Percentiles rank a stretch among this genome's conserved stretches.
phyloP scores from a whole-genome alignment of 2,329 filamentous ascomycete genomes.

The Teratosphaeria viscida region DNA sequence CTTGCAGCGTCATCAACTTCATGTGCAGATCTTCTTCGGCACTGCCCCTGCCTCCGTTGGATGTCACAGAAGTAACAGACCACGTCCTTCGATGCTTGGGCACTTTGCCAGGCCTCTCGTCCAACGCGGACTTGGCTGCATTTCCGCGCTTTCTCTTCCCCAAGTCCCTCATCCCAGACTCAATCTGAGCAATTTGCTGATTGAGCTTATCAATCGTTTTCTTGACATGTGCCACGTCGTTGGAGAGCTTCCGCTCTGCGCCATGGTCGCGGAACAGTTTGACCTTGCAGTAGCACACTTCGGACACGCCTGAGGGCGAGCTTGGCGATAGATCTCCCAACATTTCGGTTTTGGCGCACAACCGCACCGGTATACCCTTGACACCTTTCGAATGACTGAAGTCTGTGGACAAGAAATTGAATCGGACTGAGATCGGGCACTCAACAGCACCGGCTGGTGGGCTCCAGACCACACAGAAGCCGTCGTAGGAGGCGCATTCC shows the following conservation, averaged over 20 bases:
- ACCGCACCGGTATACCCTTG: constrained; percentile 87
- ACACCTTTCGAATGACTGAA: constrained; percentile 98
- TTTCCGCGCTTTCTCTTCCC: constrained; percentile 52
- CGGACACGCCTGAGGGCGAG: constrained; percentile 31
- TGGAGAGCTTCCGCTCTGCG: constrained; percentile 86
- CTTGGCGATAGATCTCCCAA: constrained; percentile 27
- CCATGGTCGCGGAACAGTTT: constrained; percentile 96
- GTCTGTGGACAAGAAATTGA: constrained; percentile 97
- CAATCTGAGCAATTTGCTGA: constrained; percentile 75
- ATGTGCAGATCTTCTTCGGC: constrained; percentile 62
- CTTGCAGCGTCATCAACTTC: constrained; percentile 68
- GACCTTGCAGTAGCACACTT: constrained; percentile 91
- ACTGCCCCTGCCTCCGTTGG: constrained; percentile 32
- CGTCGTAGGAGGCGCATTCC: constrained; percentile 69
- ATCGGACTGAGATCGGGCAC: constrained; percentile 80
- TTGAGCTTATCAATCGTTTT: constrained; percentile 95
- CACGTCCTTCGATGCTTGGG: constrained; percentile 88
- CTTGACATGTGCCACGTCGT: constrained; percentile 88
- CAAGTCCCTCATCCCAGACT: constrained; percentile 49
- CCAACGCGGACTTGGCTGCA: constrained; percentile 39
- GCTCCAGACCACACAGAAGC: constrained; percentile 78
- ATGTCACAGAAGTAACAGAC: constrained; percentile 71
- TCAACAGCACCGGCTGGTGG: constrained; percentile 61
- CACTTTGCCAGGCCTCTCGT: constrained; percentile 61
- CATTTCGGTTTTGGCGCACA: constrained; percentile 81